These are phyloP conservation scores for Pichia scutulata DNA, from an alignment of 805 yeast species.

Conservation along the genomic window DNA sequence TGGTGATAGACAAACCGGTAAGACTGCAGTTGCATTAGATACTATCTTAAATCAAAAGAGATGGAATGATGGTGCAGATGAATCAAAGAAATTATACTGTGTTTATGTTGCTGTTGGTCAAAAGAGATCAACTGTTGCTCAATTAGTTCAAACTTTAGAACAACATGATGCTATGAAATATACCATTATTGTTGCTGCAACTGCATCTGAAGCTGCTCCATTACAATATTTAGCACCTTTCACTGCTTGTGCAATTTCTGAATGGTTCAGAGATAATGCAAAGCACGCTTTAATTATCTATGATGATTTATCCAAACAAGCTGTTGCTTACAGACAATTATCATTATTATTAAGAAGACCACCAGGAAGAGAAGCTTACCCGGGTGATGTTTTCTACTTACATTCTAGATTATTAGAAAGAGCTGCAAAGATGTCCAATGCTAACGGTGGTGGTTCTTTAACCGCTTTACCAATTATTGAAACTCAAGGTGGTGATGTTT, in stretches of 20 bases:
- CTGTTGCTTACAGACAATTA: conserved; percentile 99
- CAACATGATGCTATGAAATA: conserved; percentile 96
- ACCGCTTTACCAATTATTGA: too few species aligned
- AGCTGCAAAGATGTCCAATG: too few species aligned
- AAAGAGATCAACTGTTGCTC: conserved; percentile 99
- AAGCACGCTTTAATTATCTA: conserved; percentile 93
- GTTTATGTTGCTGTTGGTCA: conserved; percentile 99
- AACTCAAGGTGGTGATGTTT: too few species aligned
- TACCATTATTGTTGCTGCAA: conserved; percentile 97
- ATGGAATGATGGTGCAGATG: conserved; percentile 94
- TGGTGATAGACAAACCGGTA: conserved; percentile 99
- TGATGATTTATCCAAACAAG: conserved; percentile 99
- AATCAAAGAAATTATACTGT: conserved; percentile 97
- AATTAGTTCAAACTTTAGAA: conserved; percentile 98
- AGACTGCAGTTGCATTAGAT: conserved; percentile 98
- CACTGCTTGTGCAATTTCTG: conserved; percentile 99
- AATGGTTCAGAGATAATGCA: conserved; percentile 99
- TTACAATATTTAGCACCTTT: conserved; percentile 99
- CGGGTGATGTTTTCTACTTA: too few species aligned
- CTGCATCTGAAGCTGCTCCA: conserved; percentile 99
- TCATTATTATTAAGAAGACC: too few species aligned
- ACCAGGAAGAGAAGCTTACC: too few species aligned
- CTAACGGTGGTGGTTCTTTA: too few species aligned
- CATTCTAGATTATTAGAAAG: too few species aligned
- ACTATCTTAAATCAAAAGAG: conserved; percentile 98